These are phyloP conservation scores for Daldinia childiae DNA, from an alignment of 495 filamentous ascomycete species.

Conservation along the genomic window DNA sequence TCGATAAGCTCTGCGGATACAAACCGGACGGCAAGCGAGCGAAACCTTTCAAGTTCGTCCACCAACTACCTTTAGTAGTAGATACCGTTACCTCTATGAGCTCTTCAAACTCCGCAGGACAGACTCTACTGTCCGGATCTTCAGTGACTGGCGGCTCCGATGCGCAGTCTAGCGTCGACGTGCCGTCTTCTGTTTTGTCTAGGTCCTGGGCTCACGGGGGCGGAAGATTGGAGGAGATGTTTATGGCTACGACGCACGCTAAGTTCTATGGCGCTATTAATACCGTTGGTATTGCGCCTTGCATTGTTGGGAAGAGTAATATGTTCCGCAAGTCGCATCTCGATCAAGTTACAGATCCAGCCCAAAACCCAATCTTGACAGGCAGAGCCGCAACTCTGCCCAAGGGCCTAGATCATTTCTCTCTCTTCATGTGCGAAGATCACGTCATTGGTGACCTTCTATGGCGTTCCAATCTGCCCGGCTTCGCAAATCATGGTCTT, in stretches of 20 bases:
- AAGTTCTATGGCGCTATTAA: constrained; percentile 99
- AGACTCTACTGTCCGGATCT: constrained; percentile 54
- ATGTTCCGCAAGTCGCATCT: constrained; percentile 97
- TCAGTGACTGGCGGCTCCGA: constrained; percentile 41
- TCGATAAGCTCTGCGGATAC: constrained; percentile 82
- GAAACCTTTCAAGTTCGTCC: constrained; percentile 89
- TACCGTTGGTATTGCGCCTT: constrained; percentile 87
- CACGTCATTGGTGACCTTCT: constrained; percentile 93
- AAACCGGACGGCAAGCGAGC: constrained; percentile 49
- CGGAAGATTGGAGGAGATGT: constrained; percentile 91
- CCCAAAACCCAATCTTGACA: constrained; percentile 55
- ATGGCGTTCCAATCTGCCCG: constrained; percentile 69
- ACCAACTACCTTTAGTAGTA: constrained; percentile 88
- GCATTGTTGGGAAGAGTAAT: constrained; percentile 96
- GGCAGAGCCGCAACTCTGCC: constrained; percentile 57
- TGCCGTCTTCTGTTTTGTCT: constrained; percentile 43
- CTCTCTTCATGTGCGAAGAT: constrained; percentile 96
- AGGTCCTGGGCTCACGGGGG: constrained; percentile 62
- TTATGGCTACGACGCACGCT: constrained; percentile 91
- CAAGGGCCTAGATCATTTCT: constrained; percentile 90
- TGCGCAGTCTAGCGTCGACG: constrained; percentile 30
- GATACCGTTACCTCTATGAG: constrained; percentile 65
- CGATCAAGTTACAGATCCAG: constrained; percentile 73
- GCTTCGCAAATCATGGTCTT: constrained; percentile 82
- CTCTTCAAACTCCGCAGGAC: constrained; percentile 51